Evolutionary conservation across 2,329 filamentous ascomycete species (phyloP).

Genomic region (Myrmaecium sp.): DNA sequence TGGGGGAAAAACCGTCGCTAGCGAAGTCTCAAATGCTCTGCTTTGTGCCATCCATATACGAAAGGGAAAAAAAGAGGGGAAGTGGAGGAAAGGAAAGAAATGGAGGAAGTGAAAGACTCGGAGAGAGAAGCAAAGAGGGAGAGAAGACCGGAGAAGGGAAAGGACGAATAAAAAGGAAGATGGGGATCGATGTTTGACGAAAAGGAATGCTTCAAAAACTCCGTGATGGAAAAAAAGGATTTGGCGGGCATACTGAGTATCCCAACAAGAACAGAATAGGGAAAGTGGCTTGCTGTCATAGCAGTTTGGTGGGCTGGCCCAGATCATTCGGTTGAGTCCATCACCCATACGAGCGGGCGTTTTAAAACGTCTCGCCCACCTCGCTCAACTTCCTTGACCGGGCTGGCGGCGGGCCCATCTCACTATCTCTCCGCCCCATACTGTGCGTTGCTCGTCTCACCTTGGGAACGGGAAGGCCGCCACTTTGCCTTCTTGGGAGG

Average conservation of each 20-base stretch:
- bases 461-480: slow-evolving; percentile 1
- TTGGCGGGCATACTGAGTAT: not conserved
- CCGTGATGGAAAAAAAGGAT: not conserved
- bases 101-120: not conserved
- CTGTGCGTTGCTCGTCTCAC: slow-evolving; percentile 6
- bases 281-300: not conserved
- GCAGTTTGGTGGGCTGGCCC: not conserved
- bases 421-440: slow-evolving; percentile 16
- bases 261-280: not conserved
- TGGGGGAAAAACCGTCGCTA: too few relatives aligned
- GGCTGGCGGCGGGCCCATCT: slow-evolving; percentile 30
- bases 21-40: too few relatives aligned
- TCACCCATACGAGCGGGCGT: not conserved
- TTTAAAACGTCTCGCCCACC: slow-evolving; percentile 40
- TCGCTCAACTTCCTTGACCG: slow-evolving; percentile 34
- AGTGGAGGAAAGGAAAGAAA: too few relatives aligned
- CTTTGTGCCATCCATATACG: too few relatives aligned
- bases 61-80: not conserved
- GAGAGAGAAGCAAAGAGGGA: not conserved
- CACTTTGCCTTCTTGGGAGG: slow-evolving; percentile 35
- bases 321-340: not conserved
- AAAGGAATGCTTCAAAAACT: not conserved
- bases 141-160: not conserved
- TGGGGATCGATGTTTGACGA: not conserved
- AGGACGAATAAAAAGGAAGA: not conserved